These are phyloP conservation scores for Daucus carota DNA, from an alignment of 129 eudicot species.

Conservation along the genomic window DH1_v3.0 NC_030381.2:18637501-18638000, in stretches of 20 bases:
- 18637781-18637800: neutral
- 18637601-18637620: neutral
- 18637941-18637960: too few relatives aligned
- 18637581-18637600: neutral
- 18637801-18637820: neutral
- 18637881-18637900: too few relatives aligned
- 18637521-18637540: neutral
- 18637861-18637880: neutral
- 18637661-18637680: neutral
- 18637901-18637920: too few relatives aligned
- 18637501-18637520: neutral
- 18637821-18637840: neutral
- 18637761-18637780: neutral
- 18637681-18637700: neutral
- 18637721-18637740: neutral
- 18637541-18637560: neutral
- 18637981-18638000: too few relatives aligned
- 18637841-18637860: neutral
- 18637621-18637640: neutral
- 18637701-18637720: neutral
- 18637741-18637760: neutral
- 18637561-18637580: neutral
- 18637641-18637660: neutral
- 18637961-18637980: too few relatives aligned
- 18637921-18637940: too few relatives aligned